A percentile compares a stretch with the other conserved stretches of the same genome.
Evolutionary conservation across 2,329 filamentous ascomycete genomes (phyloP).

Genomic region (Calonectria pauciramosa): DNA sequence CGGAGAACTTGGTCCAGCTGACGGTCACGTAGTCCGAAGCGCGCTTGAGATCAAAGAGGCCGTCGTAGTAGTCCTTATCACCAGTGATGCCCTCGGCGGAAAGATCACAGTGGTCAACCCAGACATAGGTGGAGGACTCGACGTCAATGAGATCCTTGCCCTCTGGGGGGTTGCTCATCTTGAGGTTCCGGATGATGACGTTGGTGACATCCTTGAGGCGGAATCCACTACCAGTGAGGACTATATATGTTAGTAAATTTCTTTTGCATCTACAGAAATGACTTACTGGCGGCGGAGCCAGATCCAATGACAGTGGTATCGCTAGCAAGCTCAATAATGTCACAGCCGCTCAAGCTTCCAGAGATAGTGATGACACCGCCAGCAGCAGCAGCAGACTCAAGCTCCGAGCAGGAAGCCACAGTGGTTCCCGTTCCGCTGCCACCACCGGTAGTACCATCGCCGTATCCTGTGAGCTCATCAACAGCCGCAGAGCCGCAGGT

Average conservation of each 20-base stretch:
- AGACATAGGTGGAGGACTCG: slow-evolving; percentile 61
- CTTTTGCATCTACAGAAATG: not conserved
- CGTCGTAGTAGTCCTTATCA: slow-evolving; percentile 73
- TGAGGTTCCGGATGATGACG: slow-evolving; percentile 66
- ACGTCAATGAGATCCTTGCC: slow-evolving; percentile 62
- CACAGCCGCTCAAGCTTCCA: slow-evolving; percentile 55
- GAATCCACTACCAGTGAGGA: slow-evolving; percentile 55
- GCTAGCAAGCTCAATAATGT: slow-evolving; percentile 57
- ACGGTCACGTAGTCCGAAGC: slow-evolving; percentile 66
- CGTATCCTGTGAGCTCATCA: slow-evolving; percentile 46
- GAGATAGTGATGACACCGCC: slow-evolving; percentile 60
- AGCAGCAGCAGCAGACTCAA: slow-evolving; percentile 53
- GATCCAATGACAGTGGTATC: slow-evolving; percentile 65
- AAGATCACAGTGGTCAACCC: slow-evolving; percentile 72
- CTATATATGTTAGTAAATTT: slow-evolving; percentile 25
- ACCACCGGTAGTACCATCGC: slow-evolving; percentile 60
- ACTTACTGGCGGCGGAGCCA: slow-evolving; percentile 52
- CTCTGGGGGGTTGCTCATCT: slow-evolving; percentile 58
- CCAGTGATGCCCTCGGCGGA: slow-evolving; percentile 63
- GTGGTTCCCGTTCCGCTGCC: slow-evolving; percentile 58
- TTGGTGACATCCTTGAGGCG: slow-evolving; percentile 61
- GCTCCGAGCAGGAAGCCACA: slow-evolving; percentile 59
- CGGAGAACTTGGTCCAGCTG: slow-evolving; percentile 42
- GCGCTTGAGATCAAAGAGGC: slow-evolving; percentile 70
- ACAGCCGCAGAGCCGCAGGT: slow-evolving; percentile 36